Percentiles rank a stretch among this genome's conserved stretches.
Evolutionary conservation across 2,329 filamentous ascomycete genomes (phyloP).

Genomic region (Parastagonospora nodorum): DNA sequence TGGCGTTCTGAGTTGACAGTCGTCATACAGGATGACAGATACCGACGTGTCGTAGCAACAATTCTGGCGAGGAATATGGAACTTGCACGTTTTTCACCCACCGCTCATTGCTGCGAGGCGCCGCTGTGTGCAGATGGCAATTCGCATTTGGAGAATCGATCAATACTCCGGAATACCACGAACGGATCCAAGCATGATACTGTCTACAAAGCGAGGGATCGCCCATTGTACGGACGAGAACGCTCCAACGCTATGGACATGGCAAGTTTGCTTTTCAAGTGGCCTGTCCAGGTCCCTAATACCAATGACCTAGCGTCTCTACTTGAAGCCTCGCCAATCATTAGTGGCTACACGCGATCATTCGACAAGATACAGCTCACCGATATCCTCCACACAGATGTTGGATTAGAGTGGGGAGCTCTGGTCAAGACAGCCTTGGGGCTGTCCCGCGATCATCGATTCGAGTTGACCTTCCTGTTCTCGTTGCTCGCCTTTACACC

Average conservation of each 20-base stretch:
- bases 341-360: conserved; percentile 47
- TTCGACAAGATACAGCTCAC: conserved; percentile 44
- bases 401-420: conserved; percentile 51
- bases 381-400: conserved; percentile 47
- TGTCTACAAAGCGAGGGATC: conserved; percentile 20
- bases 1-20: too few relatives aligned
- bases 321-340: conserved; percentile 40
- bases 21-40: conserved; percentile 41
- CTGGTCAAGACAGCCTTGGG: conserved; percentile 47
- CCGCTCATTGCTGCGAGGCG: not conserved
- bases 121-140: not conserved
- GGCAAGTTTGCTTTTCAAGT: conserved; percentile 14
- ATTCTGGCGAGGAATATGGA: conserved; percentile 18
- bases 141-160: conserved; percentile 24
- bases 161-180: conserved; percentile 5
- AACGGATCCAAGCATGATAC: not conserved
- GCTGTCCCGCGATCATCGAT: conserved; percentile 28
- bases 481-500: conserved; percentile 51
- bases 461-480: conserved; percentile 54
- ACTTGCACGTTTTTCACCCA: conserved; percentile 2
- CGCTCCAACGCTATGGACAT: conserved; percentile 14
- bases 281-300: conserved; percentile 9
- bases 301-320: conserved; percentile 12
- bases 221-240: not conserved
- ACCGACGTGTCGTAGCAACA: conserved; percentile 12